These are phyloP conservation scores for Chlorella sp. DNA, from an alignment of 139 green algal genomes.

Conservation along the genomic window DNA sequence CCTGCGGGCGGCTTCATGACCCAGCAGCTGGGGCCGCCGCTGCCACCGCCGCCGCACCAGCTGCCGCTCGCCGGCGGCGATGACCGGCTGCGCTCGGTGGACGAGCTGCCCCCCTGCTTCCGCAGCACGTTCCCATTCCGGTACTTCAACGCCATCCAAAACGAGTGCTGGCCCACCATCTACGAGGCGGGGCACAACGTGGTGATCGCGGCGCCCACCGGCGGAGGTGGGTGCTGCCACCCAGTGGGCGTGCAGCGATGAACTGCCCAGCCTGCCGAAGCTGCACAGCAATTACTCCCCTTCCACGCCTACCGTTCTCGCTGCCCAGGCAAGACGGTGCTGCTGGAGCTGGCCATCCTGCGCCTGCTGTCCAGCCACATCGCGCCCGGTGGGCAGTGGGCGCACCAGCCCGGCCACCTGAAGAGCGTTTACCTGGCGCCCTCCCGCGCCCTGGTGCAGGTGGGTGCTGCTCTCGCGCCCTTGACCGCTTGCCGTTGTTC, in stretches of 20 bases:
- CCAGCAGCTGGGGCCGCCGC: neutral
- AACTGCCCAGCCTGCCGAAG: neutral
- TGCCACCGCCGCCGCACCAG: neutral
- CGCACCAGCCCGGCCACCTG: slow-evolving; percentile 33
- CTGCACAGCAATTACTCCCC: neutral
- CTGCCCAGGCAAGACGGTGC: slow-evolving; percentile 88
- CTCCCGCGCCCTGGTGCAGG: slow-evolving; percentile 70
- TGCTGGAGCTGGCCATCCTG: slow-evolving; percentile 95
- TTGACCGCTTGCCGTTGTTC: too few species aligned
- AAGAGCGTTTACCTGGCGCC: slow-evolving; percentile 82
- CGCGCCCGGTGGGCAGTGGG: slow-evolving; percentile 12
- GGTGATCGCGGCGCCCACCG: slow-evolving; percentile 86
- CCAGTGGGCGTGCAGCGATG: neutral
- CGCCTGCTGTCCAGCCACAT: slow-evolving; percentile 63
- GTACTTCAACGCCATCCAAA: slow-evolving; percentile 97
- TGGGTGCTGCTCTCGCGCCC: too few species aligned
- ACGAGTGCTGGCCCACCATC: slow-evolving; percentile 81
- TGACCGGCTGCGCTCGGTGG: slow-evolving; percentile 36
- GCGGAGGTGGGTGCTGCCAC: slow-evolving; percentile 44
- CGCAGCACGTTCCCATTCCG: slow-evolving; percentile 58
- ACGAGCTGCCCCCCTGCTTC: slow-evolving; percentile 63
- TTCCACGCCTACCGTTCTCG: neutral
- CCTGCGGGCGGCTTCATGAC: too few species aligned
- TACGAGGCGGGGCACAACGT: slow-evolving; percentile 73
- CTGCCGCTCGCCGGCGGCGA: neutral